Evolutionary conservation across 1,284 basidiomycete genomes (phyloP).

Genomic region (Cystobasidium slooffiae): DNA sequence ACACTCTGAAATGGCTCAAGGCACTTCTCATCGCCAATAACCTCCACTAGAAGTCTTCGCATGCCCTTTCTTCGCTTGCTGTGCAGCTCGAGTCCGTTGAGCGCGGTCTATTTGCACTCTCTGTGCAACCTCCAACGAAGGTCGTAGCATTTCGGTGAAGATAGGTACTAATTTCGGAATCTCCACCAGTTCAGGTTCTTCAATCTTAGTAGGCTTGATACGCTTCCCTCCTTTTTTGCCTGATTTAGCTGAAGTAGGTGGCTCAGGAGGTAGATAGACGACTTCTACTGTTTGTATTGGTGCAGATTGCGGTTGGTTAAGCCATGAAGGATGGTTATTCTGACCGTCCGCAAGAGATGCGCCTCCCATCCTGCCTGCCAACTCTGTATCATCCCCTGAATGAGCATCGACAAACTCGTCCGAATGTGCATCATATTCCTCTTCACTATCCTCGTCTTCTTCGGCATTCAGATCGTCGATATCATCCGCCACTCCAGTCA

Average conservation of each 20-base stretch:
- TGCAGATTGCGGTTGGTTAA: constrained; percentile 9
- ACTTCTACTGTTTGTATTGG: constrained; percentile 35
- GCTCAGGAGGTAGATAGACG: constrained; percentile 41
- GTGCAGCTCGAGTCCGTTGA: background rate
- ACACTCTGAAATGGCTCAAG: too few species aligned
- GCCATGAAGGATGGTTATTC: background rate
- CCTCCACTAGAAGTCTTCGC: too few species aligned
- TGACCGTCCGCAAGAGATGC: background rate
- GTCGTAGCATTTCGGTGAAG: constrained; percentile 80
- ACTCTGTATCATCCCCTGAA: background rate
- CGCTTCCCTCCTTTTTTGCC: constrained; percentile 59
- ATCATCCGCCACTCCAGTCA: constrained; percentile 78
- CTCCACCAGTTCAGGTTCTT: constrained; percentile 75
- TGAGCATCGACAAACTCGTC: background rate
- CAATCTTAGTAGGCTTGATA: constrained; percentile 59
- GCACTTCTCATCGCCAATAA: too few species aligned
- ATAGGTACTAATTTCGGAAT: constrained; percentile 78
- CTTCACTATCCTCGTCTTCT: constrained; percentile 62
- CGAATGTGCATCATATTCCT: constrained; percentile 59
- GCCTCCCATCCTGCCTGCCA: background rate
- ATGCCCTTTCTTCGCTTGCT: too few species aligned
- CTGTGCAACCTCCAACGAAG: constrained; percentile 37
- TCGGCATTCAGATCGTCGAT: constrained; percentile 76
- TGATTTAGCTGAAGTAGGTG: constrained; percentile 43
- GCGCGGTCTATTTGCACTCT: constrained; percentile 30